phyloP scores from a whole-genome alignment of 73 alveolate genomes.

The Stentor roeselii region DNA sequence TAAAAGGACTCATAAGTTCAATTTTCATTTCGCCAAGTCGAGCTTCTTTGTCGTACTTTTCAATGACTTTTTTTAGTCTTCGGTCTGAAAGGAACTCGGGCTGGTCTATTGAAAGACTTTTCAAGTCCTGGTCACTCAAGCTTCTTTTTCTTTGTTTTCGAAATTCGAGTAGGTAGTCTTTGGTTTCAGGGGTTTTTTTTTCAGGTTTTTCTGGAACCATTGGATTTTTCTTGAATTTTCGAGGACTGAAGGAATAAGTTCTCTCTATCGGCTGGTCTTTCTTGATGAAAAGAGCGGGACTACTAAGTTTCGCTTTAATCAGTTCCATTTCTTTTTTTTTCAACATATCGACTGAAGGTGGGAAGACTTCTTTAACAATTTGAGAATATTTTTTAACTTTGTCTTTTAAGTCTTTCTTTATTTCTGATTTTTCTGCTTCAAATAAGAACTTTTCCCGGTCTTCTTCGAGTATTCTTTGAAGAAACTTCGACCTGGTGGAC shows the following conservation, averaged over 20 bases:
- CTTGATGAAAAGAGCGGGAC: not conserved
- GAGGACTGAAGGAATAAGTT: not conserved
- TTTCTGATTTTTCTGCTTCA: not conserved
- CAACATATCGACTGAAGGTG: not conserved
- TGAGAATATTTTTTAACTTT: not conserved
- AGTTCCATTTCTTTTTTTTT: slow-evolving; percentile 1
- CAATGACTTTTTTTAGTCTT: not conserved
- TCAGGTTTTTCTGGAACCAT: slow-evolving; percentile 1
- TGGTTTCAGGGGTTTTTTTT: not conserved
- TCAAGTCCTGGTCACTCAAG: not conserved
- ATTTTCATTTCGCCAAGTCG: not conserved
- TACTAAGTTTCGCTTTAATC: not conserved
- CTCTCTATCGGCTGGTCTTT: not conserved
- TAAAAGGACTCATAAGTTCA: not conserved
- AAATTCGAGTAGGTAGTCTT: not conserved
- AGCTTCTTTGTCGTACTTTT: not conserved
- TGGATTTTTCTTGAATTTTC: slow-evolving; percentile 5
- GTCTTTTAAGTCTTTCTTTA: not conserved
- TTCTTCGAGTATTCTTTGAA: not conserved
- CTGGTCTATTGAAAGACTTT: not conserved
- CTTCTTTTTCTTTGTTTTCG: not conserved
- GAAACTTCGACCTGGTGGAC: not conserved
- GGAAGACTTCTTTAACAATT: not conserved
- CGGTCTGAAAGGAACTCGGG: no score
- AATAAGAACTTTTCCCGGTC: not conserved